Conservation (phyloP, 305 asterid species). For the Solanum chacoense region DNA sequence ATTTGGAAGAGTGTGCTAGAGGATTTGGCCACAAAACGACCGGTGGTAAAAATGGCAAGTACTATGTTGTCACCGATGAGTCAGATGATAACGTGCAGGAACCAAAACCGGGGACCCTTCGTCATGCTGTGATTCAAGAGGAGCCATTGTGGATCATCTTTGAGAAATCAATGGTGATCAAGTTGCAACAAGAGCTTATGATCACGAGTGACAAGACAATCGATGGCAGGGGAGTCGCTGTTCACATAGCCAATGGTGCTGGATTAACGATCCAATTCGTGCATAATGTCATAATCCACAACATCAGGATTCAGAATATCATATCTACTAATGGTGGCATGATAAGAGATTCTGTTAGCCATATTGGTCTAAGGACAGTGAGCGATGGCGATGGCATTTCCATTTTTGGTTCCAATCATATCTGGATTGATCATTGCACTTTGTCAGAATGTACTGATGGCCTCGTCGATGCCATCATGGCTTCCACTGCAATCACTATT, state of each 20-base stretch:
- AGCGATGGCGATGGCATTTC: conserved; percentile 52
- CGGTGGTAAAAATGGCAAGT: background rate
- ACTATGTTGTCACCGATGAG: background rate
- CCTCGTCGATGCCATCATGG: conserved; percentile 52
- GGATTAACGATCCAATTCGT: conserved; percentile 55
- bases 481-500: conserved; percentile 56
- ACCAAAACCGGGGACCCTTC: conserved; percentile 1
- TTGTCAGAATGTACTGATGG: conserved; percentile 38
- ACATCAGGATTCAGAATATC: conserved; percentile 42
- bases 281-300: conserved; percentile 45
- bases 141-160: conserved; percentile 4
- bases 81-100: background rate
- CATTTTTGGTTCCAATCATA: conserved; percentile 22
- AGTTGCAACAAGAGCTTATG: conserved; percentile 33
- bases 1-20: background rate
- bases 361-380: conserved; percentile 31
- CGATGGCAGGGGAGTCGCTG: conserved; percentile 39
- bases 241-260: conserved; percentile 46
- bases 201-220: conserved; percentile 37
- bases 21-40: conserved; percentile 2
- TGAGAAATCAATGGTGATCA: background rate
- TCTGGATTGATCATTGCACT: conserved; percentile 69
- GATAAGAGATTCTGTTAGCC: conserved; percentile 33
- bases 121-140: conserved; percentile 4
- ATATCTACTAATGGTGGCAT: conserved; percentile 34